Base-by-base conservation (phyloP, 1,284 basidiomycete genomes). In the Malassezia arunalokei region DNA sequence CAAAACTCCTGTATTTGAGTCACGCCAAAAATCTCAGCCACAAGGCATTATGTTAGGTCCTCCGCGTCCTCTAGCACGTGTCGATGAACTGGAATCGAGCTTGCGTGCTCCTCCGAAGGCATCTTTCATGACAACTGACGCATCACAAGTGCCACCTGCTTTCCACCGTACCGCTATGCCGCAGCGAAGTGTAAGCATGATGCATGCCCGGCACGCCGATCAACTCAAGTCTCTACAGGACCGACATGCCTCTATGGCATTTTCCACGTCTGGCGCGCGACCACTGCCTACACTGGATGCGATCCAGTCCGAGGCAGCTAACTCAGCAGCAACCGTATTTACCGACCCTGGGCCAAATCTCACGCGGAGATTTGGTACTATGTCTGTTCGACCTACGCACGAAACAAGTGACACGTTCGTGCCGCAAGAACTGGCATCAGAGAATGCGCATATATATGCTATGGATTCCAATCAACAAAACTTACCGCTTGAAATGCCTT, bases 1-100 rank as follows among this genome's bases (percentile, higher is more conserved):
- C 15, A 59, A 67, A 1, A 71, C 66, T 6, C 69, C 69, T n/a
- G 65, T 72, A 3, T 72, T 72, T 17, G 69, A 72, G 9, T 72
- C 69, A 46, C 61, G 69, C 6, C 60, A 72, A 44, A 72, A 72
- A 58, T 66, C 64, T 11, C 58, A 62, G 49, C 69, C 69, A 11
- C 53, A 52, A 42, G 56, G 65, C 2, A 54, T 58, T 35, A 72
- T 72, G 69, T 56, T 64, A 29, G 69, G 69, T 14, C 64, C 65
- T 24, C 69, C 69, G 24, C 58, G 69, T 27, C 57, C 69, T 0
- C 57, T 68, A 4, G 68, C 69, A 41, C 62, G 62, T 20, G 68
- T 62, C 5, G 62, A 72, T 33, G 69, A 72, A 49, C 57, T 72
- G 44, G 68, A 71, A 45, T 43, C 39, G 8, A 48, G 35, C 1